Conservation (phyloP, 352 stramenopile genomes). For the Phytopythium sindhum region DNA sequence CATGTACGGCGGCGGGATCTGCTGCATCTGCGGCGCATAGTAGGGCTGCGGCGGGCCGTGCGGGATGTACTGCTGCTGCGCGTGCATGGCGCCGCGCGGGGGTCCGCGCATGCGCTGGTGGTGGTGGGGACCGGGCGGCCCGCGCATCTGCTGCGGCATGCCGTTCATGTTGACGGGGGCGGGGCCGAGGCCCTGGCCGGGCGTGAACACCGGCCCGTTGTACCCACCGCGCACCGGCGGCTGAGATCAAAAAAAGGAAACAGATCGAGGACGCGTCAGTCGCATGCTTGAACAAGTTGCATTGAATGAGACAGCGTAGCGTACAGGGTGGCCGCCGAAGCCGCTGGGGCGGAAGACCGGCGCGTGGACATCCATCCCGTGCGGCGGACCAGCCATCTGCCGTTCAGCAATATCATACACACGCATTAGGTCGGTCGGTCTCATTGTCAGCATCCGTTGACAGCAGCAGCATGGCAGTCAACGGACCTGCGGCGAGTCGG, state of each 20-base stretch:
- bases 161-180: constrained; percentile 18
- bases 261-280: neutral
- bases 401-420: neutral
- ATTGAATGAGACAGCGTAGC: neutral
- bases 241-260: neutral
- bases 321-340: constrained; percentile 44
- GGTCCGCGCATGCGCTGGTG: constrained; percentile 33
- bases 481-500: constrained; percentile 17
- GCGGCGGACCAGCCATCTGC: constrained; percentile 9
- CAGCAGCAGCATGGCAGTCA: neutral
- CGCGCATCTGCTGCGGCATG: constrained; percentile 49
- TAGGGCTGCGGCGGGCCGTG: constrained; percentile 24
- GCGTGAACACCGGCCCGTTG: constrained; percentile 39
- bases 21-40: constrained; percentile 37
- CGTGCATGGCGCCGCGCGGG: constrained; percentile 33
- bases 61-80: constrained; percentile 20
- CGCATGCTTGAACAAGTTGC: neutral
- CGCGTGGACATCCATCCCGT: constrained; percentile 41
- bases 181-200: constrained; percentile 14
- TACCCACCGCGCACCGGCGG: constrained; percentile 32
- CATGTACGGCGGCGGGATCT: constrained; percentile 34
- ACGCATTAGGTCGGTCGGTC: neutral
- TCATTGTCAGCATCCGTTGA: too few species aligned
- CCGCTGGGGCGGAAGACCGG: constrained; percentile 36
- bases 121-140: constrained; percentile 24